Evolutionary conservation across 305 asterid species (phyloP).

Genomic region (Lippia alba): DNA sequence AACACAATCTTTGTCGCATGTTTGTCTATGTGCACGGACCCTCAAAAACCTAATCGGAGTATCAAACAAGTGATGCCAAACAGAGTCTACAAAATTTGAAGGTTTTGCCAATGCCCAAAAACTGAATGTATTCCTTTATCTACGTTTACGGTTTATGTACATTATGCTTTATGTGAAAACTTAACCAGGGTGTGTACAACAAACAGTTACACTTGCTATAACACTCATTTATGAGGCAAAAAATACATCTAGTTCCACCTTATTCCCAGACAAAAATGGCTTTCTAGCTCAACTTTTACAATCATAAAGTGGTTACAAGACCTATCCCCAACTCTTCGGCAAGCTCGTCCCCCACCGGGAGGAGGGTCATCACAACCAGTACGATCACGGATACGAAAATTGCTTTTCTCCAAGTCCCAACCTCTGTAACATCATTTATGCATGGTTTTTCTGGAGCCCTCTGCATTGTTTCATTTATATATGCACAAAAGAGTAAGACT

Average conservation of each 20-base stretch:
- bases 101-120: constrained; percentile 1
- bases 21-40: neutral
- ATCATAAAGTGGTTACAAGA: constrained; percentile 66
- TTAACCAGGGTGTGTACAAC: neutral
- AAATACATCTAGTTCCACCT: constrained; percentile 17
- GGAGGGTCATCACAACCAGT: constrained; percentile 86
- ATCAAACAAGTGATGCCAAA: neutral
- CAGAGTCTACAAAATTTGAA: neutral
- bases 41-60: neutral
- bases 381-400: constrained; percentile 48
- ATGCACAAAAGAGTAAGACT: constrained; percentile 9
- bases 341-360: constrained; percentile 97
- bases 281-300: constrained; percentile 23
- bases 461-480: constrained; percentile 46
- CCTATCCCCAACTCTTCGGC: constrained; percentile 97
- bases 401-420: constrained; percentile 81
- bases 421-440: constrained; percentile 87
- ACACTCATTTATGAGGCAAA: constrained; percentile 10
- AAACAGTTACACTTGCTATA: neutral
- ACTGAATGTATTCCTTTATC: neutral
- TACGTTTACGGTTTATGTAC: constrained; percentile 36
- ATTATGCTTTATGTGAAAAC: neutral
- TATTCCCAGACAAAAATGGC: constrained; percentile 50
- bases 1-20: too few species aligned
- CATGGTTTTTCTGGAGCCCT: constrained; percentile 91